Evolutionary conservation across 257 asterid species (phyloP), one percentile per base, ranked within the genome.

Genomic region (Fraxinus cuspidata): DNA sequence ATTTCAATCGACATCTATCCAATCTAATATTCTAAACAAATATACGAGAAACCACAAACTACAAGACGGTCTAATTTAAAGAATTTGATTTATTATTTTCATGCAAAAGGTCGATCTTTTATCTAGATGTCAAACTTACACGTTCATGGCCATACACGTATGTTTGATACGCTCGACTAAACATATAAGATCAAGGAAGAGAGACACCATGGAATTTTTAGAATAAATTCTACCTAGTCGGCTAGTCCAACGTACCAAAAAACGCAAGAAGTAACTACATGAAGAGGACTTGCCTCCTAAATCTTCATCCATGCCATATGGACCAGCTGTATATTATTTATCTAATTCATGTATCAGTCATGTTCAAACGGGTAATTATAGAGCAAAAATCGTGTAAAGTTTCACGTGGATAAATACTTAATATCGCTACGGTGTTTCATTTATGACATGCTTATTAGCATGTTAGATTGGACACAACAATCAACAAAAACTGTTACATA

Each of bases 271-370:
- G 56, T 78, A 78, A 78, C 70, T 77, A 72, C 70, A 77, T 74
- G 89, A 82, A 69, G 77, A 37, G 6, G 89, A 75, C 82, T 29
- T 40, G 78, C 83, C 80, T 84, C 83, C 86, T 29, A 79, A 35
- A 81, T 68, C 38, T 80, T 77, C 60, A 63, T 80, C 78, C 81
- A 71, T 81, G 80, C 74, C 77, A 67, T 56, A 7, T 35, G 40
- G 7, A 7, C 9, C 38, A 64, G 25, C 35, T 31, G 0, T 3
- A 31, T 31, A 31, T 31, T 31, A 31, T 31, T 31, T 31, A 31
- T 31, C 34, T 3, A 31, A 31, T 31, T 31, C 34, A 31, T 31
- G 34, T 31, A 31, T 29, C 2, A 29, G 31, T 29, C 38, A 34
- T 34, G 38, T 34, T 34, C 38, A 34, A 32, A 32, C 35, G 3